A percentile compares a stretch with the other conserved stretches of the same genome.
These are phyloP conservation scores for Cladophialophora immunda DNA, from an alignment of 2,329 filamentous ascomycete species.

Conservation along the genomic window DNA sequence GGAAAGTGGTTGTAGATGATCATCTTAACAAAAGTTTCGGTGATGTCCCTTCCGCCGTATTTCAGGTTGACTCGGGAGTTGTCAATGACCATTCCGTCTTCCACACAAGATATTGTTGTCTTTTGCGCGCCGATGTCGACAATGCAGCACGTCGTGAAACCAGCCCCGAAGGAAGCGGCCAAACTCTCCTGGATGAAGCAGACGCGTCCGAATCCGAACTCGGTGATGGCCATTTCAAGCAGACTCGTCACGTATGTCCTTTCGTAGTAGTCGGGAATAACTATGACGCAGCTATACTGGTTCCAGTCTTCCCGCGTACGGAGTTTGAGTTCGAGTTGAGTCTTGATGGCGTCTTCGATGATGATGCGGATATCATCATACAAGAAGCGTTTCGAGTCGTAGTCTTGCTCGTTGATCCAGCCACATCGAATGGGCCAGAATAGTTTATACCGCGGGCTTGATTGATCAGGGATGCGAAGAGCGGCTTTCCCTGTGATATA, in stretches of 20 bases:
- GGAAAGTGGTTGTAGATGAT: constrained; percentile 96
- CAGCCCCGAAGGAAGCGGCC: constrained; percentile 92
- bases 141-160: constrained; percentile 91
- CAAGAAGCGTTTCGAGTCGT: constrained; percentile 78
- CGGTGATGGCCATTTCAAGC: constrained; percentile 83
- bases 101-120: constrained; percentile 95
- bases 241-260: constrained; percentile 88
- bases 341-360: constrained; percentile 83
- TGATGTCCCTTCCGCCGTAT: constrained; percentile 90
- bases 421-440: constrained; percentile 91
- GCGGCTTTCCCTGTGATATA: constrained; percentile 85
- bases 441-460: constrained; percentile 86
- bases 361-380: constrained; percentile 88
- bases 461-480: constrained; percentile 86
- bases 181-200: constrained; percentile 97
- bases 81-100: constrained; percentile 93
- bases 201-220: constrained; percentile 87
- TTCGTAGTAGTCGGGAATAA: constrained; percentile 97
- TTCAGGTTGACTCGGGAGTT: constrained; percentile 96
- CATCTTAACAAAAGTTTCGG: constrained; percentile 96
- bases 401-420: constrained; percentile 90
- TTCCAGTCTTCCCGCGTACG: constrained; percentile 71
- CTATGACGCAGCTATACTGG: constrained; percentile 94
- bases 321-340: constrained; percentile 76
- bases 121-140: constrained; percentile 97